These are phyloP conservation scores for Lachnellula hyalina DNA, from an alignment of 2,329 filamentous ascomycete species.

Conservation along the genomic window DNA sequence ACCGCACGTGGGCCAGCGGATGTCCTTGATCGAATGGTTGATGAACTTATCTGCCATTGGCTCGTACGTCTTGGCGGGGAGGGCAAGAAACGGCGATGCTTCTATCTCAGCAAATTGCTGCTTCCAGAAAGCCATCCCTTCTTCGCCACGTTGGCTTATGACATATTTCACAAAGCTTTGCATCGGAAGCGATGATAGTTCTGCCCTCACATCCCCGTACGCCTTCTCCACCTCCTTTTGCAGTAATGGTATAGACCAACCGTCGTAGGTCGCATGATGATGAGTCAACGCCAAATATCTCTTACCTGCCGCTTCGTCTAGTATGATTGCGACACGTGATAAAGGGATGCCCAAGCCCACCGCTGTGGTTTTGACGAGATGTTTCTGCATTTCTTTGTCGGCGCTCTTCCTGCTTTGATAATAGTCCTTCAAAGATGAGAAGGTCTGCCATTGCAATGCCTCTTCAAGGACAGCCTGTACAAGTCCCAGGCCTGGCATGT, in stretches of 20 bases:
- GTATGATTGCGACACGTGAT: no score
- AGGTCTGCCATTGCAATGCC: constrained; percentile 6
- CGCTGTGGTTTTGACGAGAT: no score
- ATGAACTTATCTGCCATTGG: not conserved
- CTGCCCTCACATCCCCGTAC: constrained; percentile 11
- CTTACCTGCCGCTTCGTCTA: no score
- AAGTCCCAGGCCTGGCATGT: constrained; percentile 23
- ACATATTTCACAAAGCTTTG: constrained; percentile 40
- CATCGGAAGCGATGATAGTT: not conserved
- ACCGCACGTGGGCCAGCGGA: constrained; percentile 35
- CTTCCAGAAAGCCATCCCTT: no score
- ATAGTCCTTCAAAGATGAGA: constrained; percentile 15
- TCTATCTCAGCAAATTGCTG: not conserved
- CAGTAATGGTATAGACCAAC: constrained; percentile 47
- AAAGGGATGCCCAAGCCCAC: no score
- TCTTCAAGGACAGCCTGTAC: constrained; percentile 10
- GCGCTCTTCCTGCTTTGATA: no score
- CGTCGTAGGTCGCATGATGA: constrained; percentile 58
- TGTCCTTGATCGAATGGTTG: constrained; percentile 2
- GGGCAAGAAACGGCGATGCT: not conserved
- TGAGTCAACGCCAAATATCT: constrained; percentile 2
- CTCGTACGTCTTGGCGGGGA: not conserved
- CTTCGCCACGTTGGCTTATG: constrained; percentile 26
- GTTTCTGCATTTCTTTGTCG: no score
- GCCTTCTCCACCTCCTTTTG: constrained; percentile 1